Evolutionary conservation across 2,329 filamentous ascomycete genomes (phyloP).

Genomic region (Colletotrichum eleusines): DNA sequence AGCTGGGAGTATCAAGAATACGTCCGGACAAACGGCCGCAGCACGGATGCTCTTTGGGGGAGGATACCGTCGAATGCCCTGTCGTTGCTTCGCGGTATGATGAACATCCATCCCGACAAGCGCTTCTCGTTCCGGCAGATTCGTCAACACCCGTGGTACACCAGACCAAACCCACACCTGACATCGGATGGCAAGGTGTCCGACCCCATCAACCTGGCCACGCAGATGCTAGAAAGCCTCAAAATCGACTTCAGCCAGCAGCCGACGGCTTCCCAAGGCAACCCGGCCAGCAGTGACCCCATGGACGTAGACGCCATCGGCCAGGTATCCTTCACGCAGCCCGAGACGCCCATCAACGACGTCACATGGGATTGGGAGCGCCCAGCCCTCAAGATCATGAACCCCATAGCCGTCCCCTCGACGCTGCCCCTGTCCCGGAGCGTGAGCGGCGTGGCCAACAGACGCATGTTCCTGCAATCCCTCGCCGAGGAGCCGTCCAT

Average conservation of each 20-base stretch:
- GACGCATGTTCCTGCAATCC: slow-evolving; percentile 64
- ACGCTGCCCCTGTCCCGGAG: slow-evolving; percentile 61
- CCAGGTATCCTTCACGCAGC: slow-evolving; percentile 84
- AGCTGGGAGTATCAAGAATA: slow-evolving; percentile 97
- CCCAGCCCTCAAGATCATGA: slow-evolving; percentile 69
- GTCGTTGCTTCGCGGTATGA: slow-evolving; percentile 92
- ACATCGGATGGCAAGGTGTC: slow-evolving; percentile 78
- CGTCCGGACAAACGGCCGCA: slow-evolving; percentile 80
- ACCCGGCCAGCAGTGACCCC: slow-evolving; percentile 56
- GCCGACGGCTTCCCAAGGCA: slow-evolving; percentile 63
- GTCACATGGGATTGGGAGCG: slow-evolving; percentile 90
- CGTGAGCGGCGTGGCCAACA: slow-evolving; percentile 51
- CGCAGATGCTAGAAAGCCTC: slow-evolving; percentile 91
- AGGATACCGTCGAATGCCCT: slow-evolving; percentile 79
- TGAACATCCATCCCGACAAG: slow-evolving; percentile 79
- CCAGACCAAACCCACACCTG: slow-evolving; percentile 82
- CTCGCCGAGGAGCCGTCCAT: slow-evolving; percentile 89
- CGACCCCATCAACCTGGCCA: slow-evolving; percentile 88
- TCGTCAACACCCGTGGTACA: slow-evolving; percentile 95
- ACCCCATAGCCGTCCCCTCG: slow-evolving; percentile 57
- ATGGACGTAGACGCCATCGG: slow-evolving; percentile 77
- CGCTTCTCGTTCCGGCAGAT: slow-evolving; percentile 91
- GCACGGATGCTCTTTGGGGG: slow-evolving; percentile 87
- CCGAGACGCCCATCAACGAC: slow-evolving; percentile 81
- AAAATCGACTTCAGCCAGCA: slow-evolving; percentile 86